Base-by-base conservation (phyloP, 2,329 filamentous ascomycete genomes). In the Hirsutella rhossiliensis region DNA sequence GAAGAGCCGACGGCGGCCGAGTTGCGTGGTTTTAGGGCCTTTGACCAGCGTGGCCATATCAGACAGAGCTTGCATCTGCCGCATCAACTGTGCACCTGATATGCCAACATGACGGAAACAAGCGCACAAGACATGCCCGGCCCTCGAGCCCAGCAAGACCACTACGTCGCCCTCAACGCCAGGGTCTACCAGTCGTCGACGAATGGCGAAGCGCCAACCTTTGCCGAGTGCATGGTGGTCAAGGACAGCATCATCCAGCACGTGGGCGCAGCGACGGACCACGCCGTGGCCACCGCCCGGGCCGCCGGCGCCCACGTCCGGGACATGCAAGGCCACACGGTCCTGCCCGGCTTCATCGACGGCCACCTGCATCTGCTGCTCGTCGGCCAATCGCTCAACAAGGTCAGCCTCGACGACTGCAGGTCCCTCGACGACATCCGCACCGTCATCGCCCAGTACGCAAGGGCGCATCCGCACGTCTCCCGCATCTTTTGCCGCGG, bases 271-370 rank as follows among this genome's bases (percentile, higher is more conserved):
- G 51, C 52, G 5, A 47, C 53, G 0, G 56, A 62, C 41, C 34
- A 44, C 0, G 46, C 48, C 11, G 53, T 57, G 3, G 34, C 45
- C 3, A 42, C 49, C 1, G 62, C 59, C 4, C 53, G 50, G 31
- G 43, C 48, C 4, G 46, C 47, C 3, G 59, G 54, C 15, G 54
- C 53, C 23, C 31, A 39, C 9, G 38, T 52, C 17, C 50, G 52
- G 27, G 56, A 66, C 29, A 43, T 67, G 3, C 42, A 41, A 1
- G 61, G 62, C 1, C 54, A 53, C 19, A 64, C 62, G 2, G 59
- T 78, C 3, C 60, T 78, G 2, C 74, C 75, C 0, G 68, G 73
- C 13, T 78, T 78, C 58, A 69, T 78, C 34, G 75, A 78, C 46
- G 73, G 71, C 6, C 75, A 78, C 47, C 66, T 76, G 57, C 75